Conservation (phyloP, 192 early-diverging fungal species). For the Backusella macrospora region DNA sequence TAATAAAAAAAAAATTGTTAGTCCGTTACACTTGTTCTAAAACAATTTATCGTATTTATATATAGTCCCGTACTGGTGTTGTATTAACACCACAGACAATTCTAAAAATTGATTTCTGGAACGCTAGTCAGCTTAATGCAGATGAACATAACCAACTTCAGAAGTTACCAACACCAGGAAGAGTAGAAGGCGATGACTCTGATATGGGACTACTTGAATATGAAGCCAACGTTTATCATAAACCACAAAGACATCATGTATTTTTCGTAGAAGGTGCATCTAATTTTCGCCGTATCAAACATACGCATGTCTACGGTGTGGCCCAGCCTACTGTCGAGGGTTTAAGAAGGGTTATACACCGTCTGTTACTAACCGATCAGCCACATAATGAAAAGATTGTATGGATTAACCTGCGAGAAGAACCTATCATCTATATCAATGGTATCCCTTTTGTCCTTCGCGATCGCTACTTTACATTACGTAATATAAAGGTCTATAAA, state of each 20-base stretch:
- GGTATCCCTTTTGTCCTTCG: constrained; percentile 67
- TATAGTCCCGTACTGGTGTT: constrained; percentile 48
- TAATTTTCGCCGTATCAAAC: constrained; percentile 54
- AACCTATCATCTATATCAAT: constrained; percentile 69
- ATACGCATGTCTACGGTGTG: constrained; percentile 51
- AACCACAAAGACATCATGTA: constrained; percentile 17
- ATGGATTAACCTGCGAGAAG: constrained; percentile 73
- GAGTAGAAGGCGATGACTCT: neutral
- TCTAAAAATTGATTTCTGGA: constrained; percentile 66
- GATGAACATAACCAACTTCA: constrained; percentile 11
- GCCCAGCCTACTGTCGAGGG: constrained; percentile 67
- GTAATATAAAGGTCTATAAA: constrained; percentile 62
- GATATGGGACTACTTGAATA: neutral
- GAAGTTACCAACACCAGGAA: constrained; percentile 2
- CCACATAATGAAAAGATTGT: constrained; percentile 37
- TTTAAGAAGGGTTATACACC: constrained; percentile 48
- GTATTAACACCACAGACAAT: constrained; percentile 62
- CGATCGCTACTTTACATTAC: constrained; percentile 57
- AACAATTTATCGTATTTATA: constrained; percentile 15
- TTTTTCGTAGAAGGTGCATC: constrained; percentile 53
- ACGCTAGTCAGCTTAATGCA: constrained; percentile 22
- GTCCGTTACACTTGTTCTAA: constrained; percentile 2
- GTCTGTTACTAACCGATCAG: constrained; percentile 12
- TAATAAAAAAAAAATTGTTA: constrained; percentile 18
- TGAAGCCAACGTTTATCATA: neutral